Conservation (phyloP, 768 basidiomycete genomes). For the Panus rudis region DNA sequence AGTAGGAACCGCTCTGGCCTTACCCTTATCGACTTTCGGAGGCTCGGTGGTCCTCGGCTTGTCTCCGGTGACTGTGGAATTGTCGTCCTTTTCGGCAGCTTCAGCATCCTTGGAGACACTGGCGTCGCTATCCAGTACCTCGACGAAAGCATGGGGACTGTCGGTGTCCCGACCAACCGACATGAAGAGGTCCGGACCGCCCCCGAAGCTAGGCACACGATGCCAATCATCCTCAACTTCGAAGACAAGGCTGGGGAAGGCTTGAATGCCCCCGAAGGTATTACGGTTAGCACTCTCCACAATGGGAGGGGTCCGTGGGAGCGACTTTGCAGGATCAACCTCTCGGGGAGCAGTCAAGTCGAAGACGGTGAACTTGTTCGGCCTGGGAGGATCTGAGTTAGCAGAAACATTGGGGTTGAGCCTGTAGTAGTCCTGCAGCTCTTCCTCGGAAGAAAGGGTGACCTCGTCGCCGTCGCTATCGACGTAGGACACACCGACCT, state of each 20-base stretch:
- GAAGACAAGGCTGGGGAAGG: conserved; percentile 39
- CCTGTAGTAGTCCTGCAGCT: conserved; percentile 67
- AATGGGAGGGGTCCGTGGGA: conserved; percentile 24
- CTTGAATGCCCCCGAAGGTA: conserved; percentile 42
- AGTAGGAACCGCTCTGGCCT: conserved; percentile 31
- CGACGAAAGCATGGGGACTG: conserved; percentile 59
- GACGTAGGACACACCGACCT: conserved; percentile 62
- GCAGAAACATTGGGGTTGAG: conserved; percentile 16
- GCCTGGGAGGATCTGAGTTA: conserved; percentile 14
- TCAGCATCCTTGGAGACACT: conserved; percentile 24
- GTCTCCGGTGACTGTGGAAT: conserved; percentile 17
- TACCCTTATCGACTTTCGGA: conserved; percentile 39
- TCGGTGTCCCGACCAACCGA: conserved; percentile 25
- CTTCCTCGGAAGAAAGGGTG: conserved; percentile 69
- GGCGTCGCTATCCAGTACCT: conserved; percentile 41
- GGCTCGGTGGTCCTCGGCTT: conserved; percentile 6
- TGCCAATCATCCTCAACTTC: conserved; percentile 60
- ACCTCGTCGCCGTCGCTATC: conserved; percentile 72
- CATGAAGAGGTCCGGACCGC: conserved; percentile 31
- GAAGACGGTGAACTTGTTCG: conserved; percentile 56
- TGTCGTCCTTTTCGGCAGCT: conserved; percentile 14
- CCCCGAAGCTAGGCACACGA: conserved; percentile 32
- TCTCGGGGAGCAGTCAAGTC: conserved; percentile 40
- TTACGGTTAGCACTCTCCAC: conserved; percentile 37
- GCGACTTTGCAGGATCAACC: conserved; percentile 25